Percentiles rank a stretch among this genome's conserved stretches.
Conservation (phyloP, 2,329 filamentous ascomycete genomes). For the Xylaria sp. region DNA sequence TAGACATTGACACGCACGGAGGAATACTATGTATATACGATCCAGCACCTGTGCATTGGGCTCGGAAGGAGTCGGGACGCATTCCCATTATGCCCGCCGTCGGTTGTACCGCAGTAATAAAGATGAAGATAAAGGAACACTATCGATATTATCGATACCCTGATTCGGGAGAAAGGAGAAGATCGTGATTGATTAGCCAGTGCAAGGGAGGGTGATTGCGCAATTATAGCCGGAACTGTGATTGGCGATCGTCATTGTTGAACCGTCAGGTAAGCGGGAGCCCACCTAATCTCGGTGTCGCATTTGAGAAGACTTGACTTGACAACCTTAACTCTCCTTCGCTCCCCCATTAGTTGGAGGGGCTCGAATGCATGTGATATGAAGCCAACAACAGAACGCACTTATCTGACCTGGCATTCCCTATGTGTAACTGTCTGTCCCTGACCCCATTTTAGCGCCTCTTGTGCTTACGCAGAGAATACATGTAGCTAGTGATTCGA, state of each 20-base stretch:
- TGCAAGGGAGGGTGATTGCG: constrained; percentile 12
- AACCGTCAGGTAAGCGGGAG: background rate
- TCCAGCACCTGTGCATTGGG: constrained; percentile 6
- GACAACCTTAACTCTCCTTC: background rate
- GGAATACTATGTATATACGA: background rate
- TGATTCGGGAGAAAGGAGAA: constrained; percentile 9
- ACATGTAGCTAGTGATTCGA: background rate
- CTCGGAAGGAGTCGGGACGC: constrained; percentile 14
- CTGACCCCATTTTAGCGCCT: background rate
- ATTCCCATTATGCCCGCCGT: background rate
- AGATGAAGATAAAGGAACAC: background rate
- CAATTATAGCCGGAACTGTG: constrained; percentile 15
- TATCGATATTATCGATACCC: background rate
- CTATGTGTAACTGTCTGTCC: background rate
- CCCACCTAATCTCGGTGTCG: background rate
- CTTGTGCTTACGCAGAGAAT: background rate
- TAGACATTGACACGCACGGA: background rate
- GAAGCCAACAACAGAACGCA: background rate
- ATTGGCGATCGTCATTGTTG: constrained; percentile 1
- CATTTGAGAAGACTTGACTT: background rate
- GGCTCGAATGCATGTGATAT: constrained; percentile 16
- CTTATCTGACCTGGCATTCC: background rate
- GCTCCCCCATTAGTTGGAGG: background rate
- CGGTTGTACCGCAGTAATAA: constrained; percentile 11
- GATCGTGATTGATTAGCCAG: background rate